These are phyloP conservation scores for Ilyonectria mors-panacis DNA, from an alignment of 2,329 filamentous ascomycete species.

Conservation along the genomic window DNA sequence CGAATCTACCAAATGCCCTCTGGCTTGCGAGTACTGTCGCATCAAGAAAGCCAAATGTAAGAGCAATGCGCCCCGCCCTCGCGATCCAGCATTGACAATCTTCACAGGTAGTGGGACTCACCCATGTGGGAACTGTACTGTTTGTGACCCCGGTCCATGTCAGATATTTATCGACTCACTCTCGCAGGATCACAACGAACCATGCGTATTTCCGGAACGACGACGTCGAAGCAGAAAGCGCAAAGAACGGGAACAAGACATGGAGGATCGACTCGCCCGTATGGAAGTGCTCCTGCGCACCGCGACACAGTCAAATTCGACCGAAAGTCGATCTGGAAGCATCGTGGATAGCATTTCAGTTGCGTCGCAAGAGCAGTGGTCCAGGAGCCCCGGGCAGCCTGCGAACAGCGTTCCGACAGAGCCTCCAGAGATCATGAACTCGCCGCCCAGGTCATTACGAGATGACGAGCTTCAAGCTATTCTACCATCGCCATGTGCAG, in stretches of 20 bases:
- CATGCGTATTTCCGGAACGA: constrained; percentile 16
- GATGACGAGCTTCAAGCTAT: neutral
- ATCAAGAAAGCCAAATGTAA: constrained; percentile 18
- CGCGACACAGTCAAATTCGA: neutral
- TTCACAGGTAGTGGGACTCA: constrained; percentile 13
- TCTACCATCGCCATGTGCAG: neutral
- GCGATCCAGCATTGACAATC: neutral
- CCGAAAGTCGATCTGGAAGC: constrained; percentile 1
- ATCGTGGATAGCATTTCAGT: constrained; percentile 6
- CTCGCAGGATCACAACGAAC: constrained; percentile 16
- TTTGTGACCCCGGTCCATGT: neutral
- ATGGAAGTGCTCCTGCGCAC: constrained; percentile 15
- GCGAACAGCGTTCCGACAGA: neutral
- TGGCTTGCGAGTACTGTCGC: constrained; percentile 20
- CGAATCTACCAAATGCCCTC: constrained; percentile 14
- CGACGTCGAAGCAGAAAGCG: constrained; percentile 17
- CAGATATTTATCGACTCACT: neutral
- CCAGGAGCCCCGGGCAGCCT: neutral
- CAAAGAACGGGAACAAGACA: constrained; percentile 17
- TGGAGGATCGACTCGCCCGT: constrained; percentile 15
- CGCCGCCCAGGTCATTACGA: neutral
- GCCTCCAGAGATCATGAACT: neutral
- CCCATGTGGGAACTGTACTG: constrained; percentile 18
- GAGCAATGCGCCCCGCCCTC: neutral
- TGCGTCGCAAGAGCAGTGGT: neutral